Percentiles rank a stretch among this genome's conserved stretches.
Conservation (phyloP, 2,329 filamentous ascomycete genomes). For the Chalaropsis thielavioides region DNA sequence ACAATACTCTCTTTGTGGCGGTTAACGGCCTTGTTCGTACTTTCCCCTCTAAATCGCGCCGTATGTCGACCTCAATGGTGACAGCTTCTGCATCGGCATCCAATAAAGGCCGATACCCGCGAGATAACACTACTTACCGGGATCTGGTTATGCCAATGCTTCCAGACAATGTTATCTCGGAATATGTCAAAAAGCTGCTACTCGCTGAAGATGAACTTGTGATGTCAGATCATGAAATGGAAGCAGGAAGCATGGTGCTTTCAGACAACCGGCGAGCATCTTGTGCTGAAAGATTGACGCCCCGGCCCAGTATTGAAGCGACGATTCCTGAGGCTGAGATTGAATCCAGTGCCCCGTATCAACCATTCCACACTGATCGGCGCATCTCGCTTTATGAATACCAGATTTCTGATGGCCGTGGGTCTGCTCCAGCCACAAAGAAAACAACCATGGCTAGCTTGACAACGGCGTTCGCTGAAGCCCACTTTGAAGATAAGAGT, state of each 20-base stretch:
- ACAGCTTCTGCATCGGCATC: background rate
- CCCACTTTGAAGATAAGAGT: slow-evolving; percentile 30
- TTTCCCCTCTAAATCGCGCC: slow-evolving; percentile 46
- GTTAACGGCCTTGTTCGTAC: slow-evolving; percentile 52
- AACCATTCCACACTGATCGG: slow-evolving; percentile 86
- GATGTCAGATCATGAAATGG: slow-evolving; percentile 37
- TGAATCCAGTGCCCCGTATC: slow-evolving; percentile 88
- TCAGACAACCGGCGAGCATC: slow-evolving; percentile 27
- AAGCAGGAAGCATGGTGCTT: slow-evolving; percentile 40
- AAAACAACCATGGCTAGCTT: background rate
- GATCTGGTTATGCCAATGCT: slow-evolving; percentile 54
- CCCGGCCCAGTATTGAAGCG: slow-evolving; percentile 38
- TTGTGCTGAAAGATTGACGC: slow-evolving; percentile 16
- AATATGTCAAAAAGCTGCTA: slow-evolving; percentile 7
- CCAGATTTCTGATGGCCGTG: background rate
- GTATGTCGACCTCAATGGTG: slow-evolving; percentile 35
- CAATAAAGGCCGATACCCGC: background rate
- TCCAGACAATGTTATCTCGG: slow-evolving; percentile 37
- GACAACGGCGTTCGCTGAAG: slow-evolving; percentile 21
- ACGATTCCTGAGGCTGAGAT: slow-evolving; percentile 70
- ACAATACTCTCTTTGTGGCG: slow-evolving; percentile 49
- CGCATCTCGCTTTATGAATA: slow-evolving; percentile 68
- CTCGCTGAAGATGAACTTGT: slow-evolving; percentile 34
- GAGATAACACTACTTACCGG: slow-evolving; percentile 38
- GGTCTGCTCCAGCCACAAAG: background rate